Evolutionary conservation across 768 basidiomycete species (phyloP).

Genomic region (Scleroderma citrinum): DNA sequence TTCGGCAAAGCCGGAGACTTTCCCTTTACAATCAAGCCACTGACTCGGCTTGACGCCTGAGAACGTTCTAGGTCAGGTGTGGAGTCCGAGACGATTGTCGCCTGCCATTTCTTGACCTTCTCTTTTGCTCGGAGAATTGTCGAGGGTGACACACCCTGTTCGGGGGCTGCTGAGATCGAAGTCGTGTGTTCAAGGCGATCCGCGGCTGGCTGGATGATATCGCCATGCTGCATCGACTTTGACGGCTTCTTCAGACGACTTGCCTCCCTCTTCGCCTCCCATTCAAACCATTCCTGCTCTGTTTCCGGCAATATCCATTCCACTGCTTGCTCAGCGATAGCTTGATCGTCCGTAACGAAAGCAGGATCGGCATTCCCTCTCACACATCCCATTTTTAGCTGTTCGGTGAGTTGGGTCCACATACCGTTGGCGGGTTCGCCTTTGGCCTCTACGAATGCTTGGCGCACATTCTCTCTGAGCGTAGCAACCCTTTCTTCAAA

Average conservation of each 20-base stretch:
- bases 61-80: slow-evolving; percentile 5
- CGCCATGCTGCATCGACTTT: slow-evolving; percentile 7
- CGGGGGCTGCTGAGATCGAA: neutral
- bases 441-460: slow-evolving; percentile 31
- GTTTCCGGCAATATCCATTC: slow-evolving; percentile 38
- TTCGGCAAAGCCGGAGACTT: slow-evolving; percentile 13
- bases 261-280: slow-evolving; percentile 32
- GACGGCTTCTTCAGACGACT: slow-evolving; percentile 14
- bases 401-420: slow-evolving; percentile 39
- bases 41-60: slow-evolving; percentile 1
- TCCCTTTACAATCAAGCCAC: slow-evolving; percentile 8
- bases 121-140: slow-evolving; percentile 25
- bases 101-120: slow-evolving; percentile 35
- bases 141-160: slow-evolving; percentile 18
- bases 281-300: slow-evolving; percentile 45
- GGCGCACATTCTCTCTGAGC: slow-evolving; percentile 29
- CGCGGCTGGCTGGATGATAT: slow-evolving; percentile 1
- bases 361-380: slow-evolving; percentile 27
- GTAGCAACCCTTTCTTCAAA: slow-evolving; percentile 24
- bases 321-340: slow-evolving; percentile 16
- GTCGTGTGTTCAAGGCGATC: slow-evolving; percentile 1
- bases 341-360: slow-evolving; percentile 18
- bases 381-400: slow-evolving; percentile 37
- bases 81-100: slow-evolving; percentile 17
- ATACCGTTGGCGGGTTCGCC: slow-evolving; percentile 39